Base-by-base conservation (phyloP, 2,329 filamentous ascomycete genomes). In the Teratosphaeriaceae sp. region DNA sequence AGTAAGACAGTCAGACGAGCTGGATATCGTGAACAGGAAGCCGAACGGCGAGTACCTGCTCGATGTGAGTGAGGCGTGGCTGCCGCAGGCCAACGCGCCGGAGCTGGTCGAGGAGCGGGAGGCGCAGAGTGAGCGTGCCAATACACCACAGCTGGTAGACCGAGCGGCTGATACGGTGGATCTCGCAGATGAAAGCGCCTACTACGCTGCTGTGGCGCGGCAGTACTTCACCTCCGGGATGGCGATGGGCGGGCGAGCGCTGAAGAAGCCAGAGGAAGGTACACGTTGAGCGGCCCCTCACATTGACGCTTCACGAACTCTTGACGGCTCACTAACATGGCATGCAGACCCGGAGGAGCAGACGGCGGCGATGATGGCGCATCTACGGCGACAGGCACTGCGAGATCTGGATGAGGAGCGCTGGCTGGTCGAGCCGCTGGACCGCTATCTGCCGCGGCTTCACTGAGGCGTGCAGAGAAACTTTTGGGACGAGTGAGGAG, bases 11-110 rank as follows among this genome's bases (percentile, higher is more conserved):
- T 43, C 27, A 18, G 53, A 52, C 38, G 49, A 54, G 29, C 30
- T 40, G 37, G 55, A 58, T 4, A 51, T 60, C 20, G 56, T 60
- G 22, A 56, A 55, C 33, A 35, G 57, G 44, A 54, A 53, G 37
- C 31, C 53, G 12, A 51, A 57, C 38, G 57, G 57, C 4, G 51
- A 43, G 8, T 57, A 51, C 34, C 42, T 60, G 30, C 46, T 57
- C 11, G 53, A 42, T 12, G 42, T 18, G 24, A 38, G 34, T 13
- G 45, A 48, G 23, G 38, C 5, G 9, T 22, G 40, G 7, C 36
- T 30, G 18, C 18, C 19, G 29, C 8, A 40, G 8, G 29, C 42
- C 24, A 8, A 11, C 3, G 20, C 42, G 23, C 33, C 36, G 35
- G 37, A 46, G 38, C 15, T 38, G n/a, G 26, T 46, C 23, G 44